phyloP scores from a whole-genome alignment of 116 monocot genomes.

The Trichopus zeylanicus region DNA sequence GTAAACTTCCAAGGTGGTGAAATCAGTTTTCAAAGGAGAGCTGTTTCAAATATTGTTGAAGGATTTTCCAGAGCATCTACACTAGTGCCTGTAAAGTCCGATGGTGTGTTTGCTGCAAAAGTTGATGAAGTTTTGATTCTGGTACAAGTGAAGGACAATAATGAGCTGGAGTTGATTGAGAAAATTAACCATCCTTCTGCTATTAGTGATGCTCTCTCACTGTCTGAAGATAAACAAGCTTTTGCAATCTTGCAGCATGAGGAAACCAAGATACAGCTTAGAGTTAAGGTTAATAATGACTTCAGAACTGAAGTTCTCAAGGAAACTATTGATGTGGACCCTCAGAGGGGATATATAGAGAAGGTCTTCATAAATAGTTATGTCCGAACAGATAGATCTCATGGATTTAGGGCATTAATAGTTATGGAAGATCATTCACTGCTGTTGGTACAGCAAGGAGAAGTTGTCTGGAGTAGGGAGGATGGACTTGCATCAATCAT shows the following conservation, averaged over 20 bases:
- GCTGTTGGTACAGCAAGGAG: slow-evolving; percentile 82
- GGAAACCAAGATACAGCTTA: slow-evolving; percentile 37
- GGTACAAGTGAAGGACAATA: slow-evolving; percentile 34
- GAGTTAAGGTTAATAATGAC: slow-evolving; percentile 49
- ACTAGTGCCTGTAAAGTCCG: slow-evolving; percentile 44
- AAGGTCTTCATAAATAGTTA: slow-evolving; percentile 95
- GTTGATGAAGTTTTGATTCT: slow-evolving; percentile 29
- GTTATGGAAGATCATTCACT: slow-evolving; percentile 95
- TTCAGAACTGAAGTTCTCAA: slow-evolving; percentile 28
- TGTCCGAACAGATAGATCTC: slow-evolving; percentile 73
- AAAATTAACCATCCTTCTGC: slow-evolving; percentile 36
- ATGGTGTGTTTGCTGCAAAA: slow-evolving; percentile 56
- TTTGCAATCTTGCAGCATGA: slow-evolving; percentile 57
- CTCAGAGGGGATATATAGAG: slow-evolving; percentile 48
- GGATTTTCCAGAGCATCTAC: slow-evolving; percentile 39
- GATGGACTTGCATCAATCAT: slow-evolving; percentile 94
- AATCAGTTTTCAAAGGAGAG: slow-evolving; percentile 37
- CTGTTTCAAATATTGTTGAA: slow-evolving; percentile 64
- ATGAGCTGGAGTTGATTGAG: slow-evolving; percentile 45
- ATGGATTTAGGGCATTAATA: slow-evolving; percentile 89
- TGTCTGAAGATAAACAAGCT: slow-evolving; percentile 58
- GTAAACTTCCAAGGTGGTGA: slow-evolving; percentile 36
- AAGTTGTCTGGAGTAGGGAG: slow-evolving; percentile 91
- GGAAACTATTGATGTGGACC: slow-evolving; percentile 53
- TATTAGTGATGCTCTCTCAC: slow-evolving; percentile 60